These are phyloP conservation scores for Exsudoporus frostii DNA, from an alignment of 768 basidiomycete species.

Conservation along the genomic window DNA sequence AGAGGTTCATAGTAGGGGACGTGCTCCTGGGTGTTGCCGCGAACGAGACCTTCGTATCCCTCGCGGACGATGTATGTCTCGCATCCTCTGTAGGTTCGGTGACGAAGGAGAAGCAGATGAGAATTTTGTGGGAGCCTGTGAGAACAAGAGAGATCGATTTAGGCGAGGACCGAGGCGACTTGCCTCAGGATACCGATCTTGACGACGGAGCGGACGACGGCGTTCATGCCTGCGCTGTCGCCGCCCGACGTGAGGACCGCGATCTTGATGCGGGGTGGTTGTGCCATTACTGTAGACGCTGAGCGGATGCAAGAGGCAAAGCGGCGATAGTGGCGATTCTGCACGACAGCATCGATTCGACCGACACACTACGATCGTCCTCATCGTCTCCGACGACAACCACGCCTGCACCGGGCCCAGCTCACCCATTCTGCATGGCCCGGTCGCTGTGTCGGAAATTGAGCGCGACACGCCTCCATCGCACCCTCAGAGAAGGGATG, in stretches of 20 bases:
- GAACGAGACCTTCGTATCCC: conserved; percentile 96
- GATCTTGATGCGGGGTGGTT: conserved; percentile 61
- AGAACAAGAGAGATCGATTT: background rate
- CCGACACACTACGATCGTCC: background rate
- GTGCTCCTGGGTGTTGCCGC: conserved; percentile 58
- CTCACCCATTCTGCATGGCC: background rate
- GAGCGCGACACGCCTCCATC: background rate
- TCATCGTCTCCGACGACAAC: background rate
- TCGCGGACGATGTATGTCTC: conserved; percentile 96
- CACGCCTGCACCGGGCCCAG: background rate
- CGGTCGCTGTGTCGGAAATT: conserved; percentile 1
- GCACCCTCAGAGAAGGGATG: conserved; percentile 4
- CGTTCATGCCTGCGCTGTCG: conserved; percentile 98
- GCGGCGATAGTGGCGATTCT: background rate
- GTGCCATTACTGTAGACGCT: background rate
- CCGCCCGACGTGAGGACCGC: conserved; percentile 95
- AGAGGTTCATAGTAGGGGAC: conserved; percentile 25
- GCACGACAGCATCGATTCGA: too few species aligned
- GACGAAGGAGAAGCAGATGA: background rate
- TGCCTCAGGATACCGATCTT: conserved; percentile 90
- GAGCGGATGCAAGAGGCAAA: background rate
- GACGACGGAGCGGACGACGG: conserved; percentile 90
- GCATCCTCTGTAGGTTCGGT: conserved; percentile 59
- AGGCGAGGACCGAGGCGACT: conserved; percentile 19
- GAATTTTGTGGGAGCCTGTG: background rate